phyloP scores from a whole-genome alignment of 495 filamentous ascomycete genomes.

The Aspergillus baeticus region DNA sequence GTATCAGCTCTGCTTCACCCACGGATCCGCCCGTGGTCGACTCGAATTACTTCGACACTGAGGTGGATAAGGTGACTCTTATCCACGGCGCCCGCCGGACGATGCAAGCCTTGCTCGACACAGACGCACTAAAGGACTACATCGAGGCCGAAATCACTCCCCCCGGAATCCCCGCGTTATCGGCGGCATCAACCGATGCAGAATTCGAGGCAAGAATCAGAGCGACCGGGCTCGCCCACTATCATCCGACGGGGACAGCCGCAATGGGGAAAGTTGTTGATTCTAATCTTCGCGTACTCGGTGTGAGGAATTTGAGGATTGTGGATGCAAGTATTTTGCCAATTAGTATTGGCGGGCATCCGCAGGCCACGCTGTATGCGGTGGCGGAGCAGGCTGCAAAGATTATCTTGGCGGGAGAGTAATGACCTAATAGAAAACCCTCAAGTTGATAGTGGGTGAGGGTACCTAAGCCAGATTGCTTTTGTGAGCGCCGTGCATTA shows the following conservation, averaged over 20 bases:
- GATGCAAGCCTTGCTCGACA: constrained; percentile 1
- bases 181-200: background rate
- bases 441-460: too few relatives aligned
- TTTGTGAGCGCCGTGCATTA: too few relatives aligned
- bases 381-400: constrained; percentile 7
- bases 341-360: background rate
- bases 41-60: constrained; percentile 10
- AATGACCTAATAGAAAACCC: too few relatives aligned
- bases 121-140: background rate
- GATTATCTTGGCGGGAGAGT: too few relatives aligned
- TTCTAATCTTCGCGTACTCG: background rate
- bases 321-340: background rate
- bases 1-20: background rate
- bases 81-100: background rate
- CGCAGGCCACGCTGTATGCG: background rate
- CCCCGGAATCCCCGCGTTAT: background rate
- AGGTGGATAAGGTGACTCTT: constrained; percentile 1
- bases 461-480: too few relatives aligned
- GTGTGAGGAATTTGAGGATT: background rate
- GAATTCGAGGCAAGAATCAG: background rate
- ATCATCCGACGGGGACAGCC: constrained; percentile 1
- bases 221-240: background rate
- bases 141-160: background rate
- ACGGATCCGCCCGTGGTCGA: constrained; percentile 2
- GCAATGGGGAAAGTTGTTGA: constrained; percentile 11